Conservation (phyloP, 371 early-diverging fungal species). For the Lichtheimia ramosa region DNA sequence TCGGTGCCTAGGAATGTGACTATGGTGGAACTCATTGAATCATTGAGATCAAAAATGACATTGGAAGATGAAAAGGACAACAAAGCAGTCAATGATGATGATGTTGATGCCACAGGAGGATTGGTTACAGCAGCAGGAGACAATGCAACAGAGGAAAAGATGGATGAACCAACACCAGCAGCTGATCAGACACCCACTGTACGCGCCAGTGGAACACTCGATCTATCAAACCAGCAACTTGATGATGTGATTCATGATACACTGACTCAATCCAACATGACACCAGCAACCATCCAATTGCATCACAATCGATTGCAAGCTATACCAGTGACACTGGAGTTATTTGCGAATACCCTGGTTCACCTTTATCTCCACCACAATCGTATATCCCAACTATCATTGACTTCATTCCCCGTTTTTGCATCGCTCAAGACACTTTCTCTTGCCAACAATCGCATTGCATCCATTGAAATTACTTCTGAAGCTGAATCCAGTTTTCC, state of each 20-base stretch:
- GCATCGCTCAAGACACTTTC: slow-evolving; percentile 41
- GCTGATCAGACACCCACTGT: not conserved
- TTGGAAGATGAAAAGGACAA: not conserved
- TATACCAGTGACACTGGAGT: slow-evolving; percentile 35
- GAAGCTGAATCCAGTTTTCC: slow-evolving; percentile 35
- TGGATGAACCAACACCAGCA: not conserved
- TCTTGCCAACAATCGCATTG: slow-evolving; percentile 56
- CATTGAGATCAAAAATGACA: not conserved
- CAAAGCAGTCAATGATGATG: not conserved
- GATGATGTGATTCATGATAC: not conserved
- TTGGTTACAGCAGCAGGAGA: slow-evolving; percentile 6
- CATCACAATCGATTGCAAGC: slow-evolving; percentile 45
- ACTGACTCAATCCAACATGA: not conserved
- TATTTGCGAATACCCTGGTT: slow-evolving; percentile 39
- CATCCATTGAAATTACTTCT: slow-evolving; percentile 15
- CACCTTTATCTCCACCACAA: slow-evolving; percentile 54
- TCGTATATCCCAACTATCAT: slow-evolving; percentile 39
- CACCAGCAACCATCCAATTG: slow-evolving; percentile 17
- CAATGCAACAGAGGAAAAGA: not conserved
- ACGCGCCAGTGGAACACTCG: slow-evolving; percentile 6
- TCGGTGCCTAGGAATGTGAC: slow-evolving; percentile 45
- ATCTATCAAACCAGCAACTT: slow-evolving; percentile 6
- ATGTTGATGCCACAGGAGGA: slow-evolving; percentile 1
- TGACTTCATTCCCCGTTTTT: slow-evolving; percentile 18
- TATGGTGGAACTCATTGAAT: slow-evolving; percentile 50